Conservation (phyloP, 1,284 basidiomycete species). For the Rhodofomes roseus region DNA sequence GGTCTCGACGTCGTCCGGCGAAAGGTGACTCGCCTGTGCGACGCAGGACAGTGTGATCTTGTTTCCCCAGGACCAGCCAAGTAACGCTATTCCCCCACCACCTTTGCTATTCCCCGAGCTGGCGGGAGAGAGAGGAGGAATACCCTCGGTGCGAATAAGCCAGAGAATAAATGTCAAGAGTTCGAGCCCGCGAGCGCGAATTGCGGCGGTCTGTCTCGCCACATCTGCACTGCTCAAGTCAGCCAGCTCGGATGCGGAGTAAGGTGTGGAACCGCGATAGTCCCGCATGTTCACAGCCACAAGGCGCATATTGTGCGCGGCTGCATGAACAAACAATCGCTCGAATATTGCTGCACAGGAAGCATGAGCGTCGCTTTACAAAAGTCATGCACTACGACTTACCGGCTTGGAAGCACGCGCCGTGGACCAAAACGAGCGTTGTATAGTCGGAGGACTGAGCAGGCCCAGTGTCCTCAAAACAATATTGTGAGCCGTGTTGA, state of each 20-base stretch:
- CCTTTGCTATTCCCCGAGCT: neutral
- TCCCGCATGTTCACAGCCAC: slow-evolving; percentile 7
- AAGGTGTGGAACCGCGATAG: slow-evolving; percentile 7
- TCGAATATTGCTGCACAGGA: neutral
- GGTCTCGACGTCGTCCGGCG: neutral
- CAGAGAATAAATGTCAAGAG: slow-evolving; percentile 9
- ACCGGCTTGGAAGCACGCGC: slow-evolving; percentile 16
- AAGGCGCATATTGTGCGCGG: slow-evolving; percentile 1
- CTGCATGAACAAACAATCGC: slow-evolving; percentile 3
- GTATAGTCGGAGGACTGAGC: slow-evolving; percentile 11
- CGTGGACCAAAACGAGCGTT: slow-evolving; percentile 18
- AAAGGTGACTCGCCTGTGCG: slow-evolving; percentile 6
- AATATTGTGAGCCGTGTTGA: slow-evolving; percentile 11
- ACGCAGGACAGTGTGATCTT: slow-evolving; percentile 8
- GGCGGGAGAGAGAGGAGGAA: slow-evolving; percentile 1
- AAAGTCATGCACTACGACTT: neutral
- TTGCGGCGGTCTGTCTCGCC: neutral
- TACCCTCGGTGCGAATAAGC: slow-evolving; percentile 8
- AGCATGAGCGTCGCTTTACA: neutral
- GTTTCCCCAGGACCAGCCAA: slow-evolving; percentile 14
- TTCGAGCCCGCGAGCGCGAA: slow-evolving; percentile 8
- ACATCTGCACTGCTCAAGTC: neutral
- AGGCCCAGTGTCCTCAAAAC: slow-evolving; percentile 18
- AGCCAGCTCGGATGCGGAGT: slow-evolving; percentile 1
- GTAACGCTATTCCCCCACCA: slow-evolving; percentile 10